A percentile compares a stretch with the other conserved stretches of the same genome.
phyloP scores from a whole-genome alignment of 345 rosid genomes.

The Barbarea vulgaris region DNA sequence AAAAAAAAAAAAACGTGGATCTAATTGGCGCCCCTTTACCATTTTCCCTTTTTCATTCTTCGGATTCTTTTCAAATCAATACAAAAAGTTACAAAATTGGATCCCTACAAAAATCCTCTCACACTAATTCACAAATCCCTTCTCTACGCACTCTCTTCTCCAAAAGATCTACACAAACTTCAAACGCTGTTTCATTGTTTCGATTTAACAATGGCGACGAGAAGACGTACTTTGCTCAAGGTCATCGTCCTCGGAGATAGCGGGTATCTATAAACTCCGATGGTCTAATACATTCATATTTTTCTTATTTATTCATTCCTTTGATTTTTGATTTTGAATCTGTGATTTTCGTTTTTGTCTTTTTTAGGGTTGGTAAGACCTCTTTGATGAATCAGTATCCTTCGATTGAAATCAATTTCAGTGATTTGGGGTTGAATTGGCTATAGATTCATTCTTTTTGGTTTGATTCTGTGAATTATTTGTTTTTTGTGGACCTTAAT shows the following conservation, averaged over 20 bases:
- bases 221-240: slow-evolving; percentile 95
- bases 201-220: slow-evolving; percentile 62
- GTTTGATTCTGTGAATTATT: slow-evolving; percentile 25
- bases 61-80: slow-evolving; percentile 20
- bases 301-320: neutral
- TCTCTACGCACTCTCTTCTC: neutral
- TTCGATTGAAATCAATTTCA: slow-evolving; percentile 11
- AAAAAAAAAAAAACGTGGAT: neutral
- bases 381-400: slow-evolving; percentile 99
- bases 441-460: neutral
- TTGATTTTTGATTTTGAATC: slow-evolving; percentile 29
- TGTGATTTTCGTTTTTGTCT: neutral
- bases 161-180: neutral
- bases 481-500: slow-evolving; percentile 26
- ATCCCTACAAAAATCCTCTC: slow-evolving; percentile 12
- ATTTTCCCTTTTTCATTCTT: neutral
- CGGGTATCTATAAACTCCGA: slow-evolving; percentile 60
- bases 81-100: neutral
- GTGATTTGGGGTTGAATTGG: neutral
- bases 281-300: neutral
- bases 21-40: slow-evolving; percentile 58
- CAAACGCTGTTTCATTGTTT: neutral
- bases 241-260: slow-evolving; percentile 99
- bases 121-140: slow-evolving; percentile 5
- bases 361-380: slow-evolving; percentile 95